These are phyloP conservation scores for Raffaelea albimanens DNA, from an alignment of 2,329 filamentous ascomycete genomes.

Conservation along the genomic window DNA sequence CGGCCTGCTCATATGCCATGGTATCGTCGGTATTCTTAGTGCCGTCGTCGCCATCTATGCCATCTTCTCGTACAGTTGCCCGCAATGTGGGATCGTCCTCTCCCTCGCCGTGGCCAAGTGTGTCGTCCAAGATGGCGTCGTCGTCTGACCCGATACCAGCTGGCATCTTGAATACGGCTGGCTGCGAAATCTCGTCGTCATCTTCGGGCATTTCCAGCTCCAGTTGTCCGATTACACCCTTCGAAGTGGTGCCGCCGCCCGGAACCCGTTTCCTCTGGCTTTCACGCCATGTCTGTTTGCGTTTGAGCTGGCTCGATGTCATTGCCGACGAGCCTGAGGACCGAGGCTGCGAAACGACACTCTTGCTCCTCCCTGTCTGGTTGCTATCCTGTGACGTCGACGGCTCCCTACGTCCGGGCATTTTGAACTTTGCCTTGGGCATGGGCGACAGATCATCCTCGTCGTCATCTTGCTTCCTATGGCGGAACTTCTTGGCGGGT, in stretches of 20 bases:
- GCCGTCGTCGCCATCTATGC: not conserved
- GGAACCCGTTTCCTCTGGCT: not conserved
- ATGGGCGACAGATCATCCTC: not conserved
- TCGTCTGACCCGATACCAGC: not conserved
- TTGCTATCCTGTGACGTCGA: not conserved
- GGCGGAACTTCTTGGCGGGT: constrained; percentile 2
- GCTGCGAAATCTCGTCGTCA: not conserved
- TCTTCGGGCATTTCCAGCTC: not conserved
- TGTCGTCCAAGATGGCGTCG: not conserved
- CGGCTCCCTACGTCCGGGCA: not conserved
- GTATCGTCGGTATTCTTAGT: constrained; percentile 4
- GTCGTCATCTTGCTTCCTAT: not conserved
- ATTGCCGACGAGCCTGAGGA: not conserved
- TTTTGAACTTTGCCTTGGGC: constrained; percentile 5
- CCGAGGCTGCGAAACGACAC: not conserved
- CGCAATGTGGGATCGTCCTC: not conserved
- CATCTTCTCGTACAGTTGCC: not conserved
- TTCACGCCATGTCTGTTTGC: constrained; percentile 4
- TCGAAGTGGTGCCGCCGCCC: too few species aligned
- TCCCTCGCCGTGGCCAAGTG: not conserved
- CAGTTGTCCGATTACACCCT: not conserved
- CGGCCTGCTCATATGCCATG: constrained; percentile 2
- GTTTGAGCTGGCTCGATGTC: not conserved
- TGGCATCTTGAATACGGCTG: constrained; percentile 5
- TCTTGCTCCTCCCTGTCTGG: not conserved